These are phyloP conservation scores for Rhodotorula sphaerocarpa DNA, from an alignment of 768 basidiomycete species.

Conservation along the genomic window DNA sequence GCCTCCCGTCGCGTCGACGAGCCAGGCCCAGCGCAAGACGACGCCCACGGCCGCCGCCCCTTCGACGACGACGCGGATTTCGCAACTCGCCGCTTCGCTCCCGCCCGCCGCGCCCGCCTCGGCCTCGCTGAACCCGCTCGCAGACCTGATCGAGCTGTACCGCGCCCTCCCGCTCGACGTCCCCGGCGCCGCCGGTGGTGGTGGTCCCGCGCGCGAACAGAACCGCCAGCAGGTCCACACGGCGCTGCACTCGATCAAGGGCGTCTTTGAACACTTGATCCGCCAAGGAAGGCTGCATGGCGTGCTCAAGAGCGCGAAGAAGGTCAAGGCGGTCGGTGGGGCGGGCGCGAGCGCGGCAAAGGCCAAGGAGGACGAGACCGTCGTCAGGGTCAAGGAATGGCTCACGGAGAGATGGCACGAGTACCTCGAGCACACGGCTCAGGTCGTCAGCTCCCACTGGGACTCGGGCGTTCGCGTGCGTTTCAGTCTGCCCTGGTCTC, in stretches of 20 bases:
- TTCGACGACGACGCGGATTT: conserved; percentile 6
- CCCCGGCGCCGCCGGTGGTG: background rate
- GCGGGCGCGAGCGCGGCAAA: conserved; percentile 34
- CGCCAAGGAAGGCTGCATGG: conserved; percentile 53
- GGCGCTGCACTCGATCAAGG: conserved; percentile 33
- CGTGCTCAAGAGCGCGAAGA: conserved; percentile 44
- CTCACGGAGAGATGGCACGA: conserved; percentile 63
- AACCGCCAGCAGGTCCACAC: conserved; percentile 34
- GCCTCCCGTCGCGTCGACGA: background rate
- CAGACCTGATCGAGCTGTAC: conserved; percentile 32
- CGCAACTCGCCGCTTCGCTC: conserved; percentile 26
- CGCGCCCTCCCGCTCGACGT: background rate
- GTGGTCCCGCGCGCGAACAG: conserved; percentile 3
- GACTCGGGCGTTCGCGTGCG: conserved; percentile 59
- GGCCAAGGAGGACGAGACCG: conserved; percentile 51
- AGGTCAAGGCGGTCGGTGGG: conserved; percentile 35
- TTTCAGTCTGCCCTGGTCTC: background rate
- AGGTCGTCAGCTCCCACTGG: conserved; percentile 70
- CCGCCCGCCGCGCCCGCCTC: conserved; percentile 29
- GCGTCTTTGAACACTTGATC: conserved; percentile 58
- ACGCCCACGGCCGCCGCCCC: background rate
- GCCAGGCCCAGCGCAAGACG: background rate
- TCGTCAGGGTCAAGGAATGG: conserved; percentile 57
- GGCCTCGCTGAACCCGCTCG: conserved; percentile 31
- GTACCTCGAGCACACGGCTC: conserved; percentile 61